Evolutionary conservation across 306 rosid genomes (phyloP).

Genomic region (Cucurbita maxima): DNA sequence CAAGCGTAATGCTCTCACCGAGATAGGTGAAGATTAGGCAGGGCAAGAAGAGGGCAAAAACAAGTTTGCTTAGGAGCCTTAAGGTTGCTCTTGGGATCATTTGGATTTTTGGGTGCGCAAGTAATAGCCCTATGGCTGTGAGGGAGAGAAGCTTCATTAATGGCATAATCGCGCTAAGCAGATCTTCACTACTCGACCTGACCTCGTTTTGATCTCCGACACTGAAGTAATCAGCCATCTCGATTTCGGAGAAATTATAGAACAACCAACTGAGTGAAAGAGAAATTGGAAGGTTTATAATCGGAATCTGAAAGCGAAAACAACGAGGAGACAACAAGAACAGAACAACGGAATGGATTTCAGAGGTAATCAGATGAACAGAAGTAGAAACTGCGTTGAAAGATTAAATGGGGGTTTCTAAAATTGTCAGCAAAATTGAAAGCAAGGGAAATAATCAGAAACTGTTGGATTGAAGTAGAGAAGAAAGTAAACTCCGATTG

Average conservation of each 20-base stretch:
- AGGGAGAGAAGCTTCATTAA: conserved; percentile 48
- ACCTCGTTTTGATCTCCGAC: conserved; percentile 3
- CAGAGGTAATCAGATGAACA: neutral
- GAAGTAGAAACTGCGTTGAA: neutral
- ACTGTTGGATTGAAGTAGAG: neutral
- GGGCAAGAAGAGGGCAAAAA: conserved; percentile 68
- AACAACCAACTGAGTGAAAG: neutral
- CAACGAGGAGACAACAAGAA: neutral
- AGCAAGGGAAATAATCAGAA: neutral
- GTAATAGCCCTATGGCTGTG: conserved; percentile 48
- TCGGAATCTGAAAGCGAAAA: neutral
- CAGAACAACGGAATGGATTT: neutral
- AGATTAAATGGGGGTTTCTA: neutral
- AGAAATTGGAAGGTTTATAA: neutral
- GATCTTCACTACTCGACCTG: conserved; percentile 23
- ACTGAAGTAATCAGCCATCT: conserved; percentile 18
- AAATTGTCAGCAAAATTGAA: neutral
- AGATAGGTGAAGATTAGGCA: conserved; percentile 70
- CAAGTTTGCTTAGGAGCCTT: conserved; percentile 59
- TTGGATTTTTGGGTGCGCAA: conserved; percentile 50
- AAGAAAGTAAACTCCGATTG: neutral
- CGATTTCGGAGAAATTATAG: neutral
- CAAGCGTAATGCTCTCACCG: conserved; percentile 42
- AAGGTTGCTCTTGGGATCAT: conserved; percentile 62
- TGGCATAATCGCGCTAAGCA: conserved; percentile 42